phyloP scores from a whole-genome alignment of 495 filamentous ascomycete genomes.

The Corynascus novoguineensis region DNA sequence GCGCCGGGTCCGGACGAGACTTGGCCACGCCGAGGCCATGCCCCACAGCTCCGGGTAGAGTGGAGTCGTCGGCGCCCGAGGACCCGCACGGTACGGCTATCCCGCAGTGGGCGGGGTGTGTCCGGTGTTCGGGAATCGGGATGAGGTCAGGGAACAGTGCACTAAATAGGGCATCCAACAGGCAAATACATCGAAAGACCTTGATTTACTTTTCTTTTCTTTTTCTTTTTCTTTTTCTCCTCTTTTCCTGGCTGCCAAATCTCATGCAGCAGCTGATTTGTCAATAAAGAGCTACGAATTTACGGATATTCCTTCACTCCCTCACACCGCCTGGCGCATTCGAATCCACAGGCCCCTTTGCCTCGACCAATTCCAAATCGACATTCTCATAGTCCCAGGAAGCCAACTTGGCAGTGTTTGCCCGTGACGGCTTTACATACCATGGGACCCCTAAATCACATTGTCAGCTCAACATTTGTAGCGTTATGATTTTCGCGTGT shows the following conservation, averaged over 20 bases:
- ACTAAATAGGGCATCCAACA: no score
- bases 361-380: slow-evolving; percentile 19
- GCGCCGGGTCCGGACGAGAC: neutral
- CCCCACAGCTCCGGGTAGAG: neutral
- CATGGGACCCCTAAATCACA: neutral
- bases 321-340: slow-evolving; percentile 20
- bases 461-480: neutral
- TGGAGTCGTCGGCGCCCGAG: neutral
- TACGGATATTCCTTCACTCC: slow-evolving; percentile 21
- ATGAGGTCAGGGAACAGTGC: neutral
- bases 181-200: no score
- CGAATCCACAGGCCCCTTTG: slow-evolving; percentile 18
- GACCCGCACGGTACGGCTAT: neutral
- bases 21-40: neutral
- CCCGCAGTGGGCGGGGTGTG: no score
- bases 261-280: neutral
- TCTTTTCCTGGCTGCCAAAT: no score
- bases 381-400: slow-evolving; percentile 14
- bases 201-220: no score
- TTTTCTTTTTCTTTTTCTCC: no score
- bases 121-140: no score
- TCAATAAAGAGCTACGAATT: neutral
- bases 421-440: slow-evolving; percentile 6
- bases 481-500: no score
- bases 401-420: slow-evolving; percentile 11